Base-by-base conservation (phyloP, 202 grass and related monocot genomes). In the Setaria italica region DNA sequence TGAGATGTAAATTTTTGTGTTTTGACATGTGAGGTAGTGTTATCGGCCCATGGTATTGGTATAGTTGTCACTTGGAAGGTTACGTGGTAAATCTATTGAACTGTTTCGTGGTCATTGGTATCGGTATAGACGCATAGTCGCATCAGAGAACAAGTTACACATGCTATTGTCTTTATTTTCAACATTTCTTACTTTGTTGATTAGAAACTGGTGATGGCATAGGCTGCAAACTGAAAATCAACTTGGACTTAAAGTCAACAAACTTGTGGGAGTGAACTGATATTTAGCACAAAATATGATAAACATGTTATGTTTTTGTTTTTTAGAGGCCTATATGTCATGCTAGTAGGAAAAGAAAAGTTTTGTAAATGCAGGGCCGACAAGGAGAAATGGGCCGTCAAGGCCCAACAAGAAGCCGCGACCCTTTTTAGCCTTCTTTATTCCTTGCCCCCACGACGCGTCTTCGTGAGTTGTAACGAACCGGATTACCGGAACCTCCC, bases 401-500 rank as follows among this genome's bases (percentile, higher is more conserved):
- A 39, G 64, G 83, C 82, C 71, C 71, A 82, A 19, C 10, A 86
- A 49, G 63, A 78, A 57, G 39, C 7, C 56, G 11, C 14, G n/a
- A 11, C 16, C 15, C 33, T 80, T 74, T 37, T 14, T 71, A 71
- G 80, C 47, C 58, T 7, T 32, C 50, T 84, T 81, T 89, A 87
- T 90, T 90, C 88, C 74, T 87, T 79, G 84, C 74, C 76, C 51
- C 32, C 16, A 37, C 3, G 76, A 80, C 89, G 62, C 89, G 89
- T 84, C 74, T 79, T 76, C 5, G 63, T 55, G 73, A 87, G n/a
- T 83, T 74, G 84, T 75, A 73, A 72, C 59, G 79, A 83, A 83
- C 69, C 50, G 15, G 50, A 54, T 21, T 47, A 72, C 30, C 70
- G 46, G 17, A 19, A 76, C 49, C n/a, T 30, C 45, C 62, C 14